A percentile compares a stretch with the other conserved stretches of the same genome.
These are phyloP conservation scores for Cytidiella melzeri DNA, from an alignment of 768 basidiomycete species.

Conservation along the genomic window DNA sequence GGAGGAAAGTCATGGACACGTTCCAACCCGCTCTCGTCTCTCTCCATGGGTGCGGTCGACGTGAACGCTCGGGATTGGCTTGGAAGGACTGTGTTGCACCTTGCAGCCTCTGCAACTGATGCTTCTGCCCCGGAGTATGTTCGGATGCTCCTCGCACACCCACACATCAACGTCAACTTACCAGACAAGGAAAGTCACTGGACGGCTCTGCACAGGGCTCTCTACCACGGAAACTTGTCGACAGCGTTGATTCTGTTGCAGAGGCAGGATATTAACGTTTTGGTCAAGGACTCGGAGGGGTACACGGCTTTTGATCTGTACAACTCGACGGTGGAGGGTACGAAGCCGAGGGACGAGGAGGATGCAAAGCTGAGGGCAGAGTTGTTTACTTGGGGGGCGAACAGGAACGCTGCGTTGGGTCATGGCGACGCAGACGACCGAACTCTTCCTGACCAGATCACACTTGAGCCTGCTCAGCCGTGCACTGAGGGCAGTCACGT, in stretches of 20 bases:
- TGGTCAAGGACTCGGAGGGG: slow-evolving; percentile 78
- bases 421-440: slow-evolving; percentile 77
- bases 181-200: slow-evolving; percentile 82
- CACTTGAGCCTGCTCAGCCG: slow-evolving; percentile 28
- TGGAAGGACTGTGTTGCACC: slow-evolving; percentile 77
- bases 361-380: slow-evolving; percentile 33
- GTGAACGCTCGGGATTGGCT: slow-evolving; percentile 69
- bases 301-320: slow-evolving; percentile 91
- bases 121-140: slow-evolving; percentile 68
- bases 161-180: slow-evolving; percentile 72
- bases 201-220: slow-evolving; percentile 84
- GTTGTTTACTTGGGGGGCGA: slow-evolving; percentile 84
- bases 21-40: slow-evolving; percentile 32
- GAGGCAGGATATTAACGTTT: slow-evolving; percentile 63
- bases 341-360: slow-evolving; percentile 42
- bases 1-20: slow-evolving; percentile 55
- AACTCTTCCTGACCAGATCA: slow-evolving; percentile 68
- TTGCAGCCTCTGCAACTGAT: slow-evolving; percentile 64
- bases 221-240: slow-evolving; percentile 74
- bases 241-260: slow-evolving; percentile 72
- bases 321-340: slow-evolving; percentile 80
- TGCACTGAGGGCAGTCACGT: slow-evolving; percentile 9
- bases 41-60: slow-evolving; percentile 32
- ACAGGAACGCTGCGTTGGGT: slow-evolving; percentile 83
- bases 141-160: slow-evolving; percentile 66